Evolutionary conservation across 495 filamentous ascomycete genomes (phyloP).

Genomic region (Penicillium longicatenatum): DNA sequence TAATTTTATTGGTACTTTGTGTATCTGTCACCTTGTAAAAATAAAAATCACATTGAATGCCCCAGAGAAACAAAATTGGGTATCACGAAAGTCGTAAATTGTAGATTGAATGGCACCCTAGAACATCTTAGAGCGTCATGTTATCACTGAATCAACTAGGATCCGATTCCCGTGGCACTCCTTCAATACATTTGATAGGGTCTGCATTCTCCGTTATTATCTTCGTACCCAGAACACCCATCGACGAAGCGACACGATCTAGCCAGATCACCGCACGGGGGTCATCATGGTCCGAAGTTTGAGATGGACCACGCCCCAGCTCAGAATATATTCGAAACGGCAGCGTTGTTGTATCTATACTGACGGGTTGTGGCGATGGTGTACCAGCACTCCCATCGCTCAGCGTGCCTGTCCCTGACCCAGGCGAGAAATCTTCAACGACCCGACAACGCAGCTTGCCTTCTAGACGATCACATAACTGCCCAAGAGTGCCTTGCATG

Average conservation of each 20-base stretch:
- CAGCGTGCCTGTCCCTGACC: slow-evolving; percentile 8
- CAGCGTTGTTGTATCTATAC: slow-evolving; percentile 10
- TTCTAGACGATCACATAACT: slow-evolving; percentile 18
- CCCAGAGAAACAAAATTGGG: not conserved
- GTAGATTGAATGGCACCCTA: not conserved
- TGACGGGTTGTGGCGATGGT: slow-evolving; percentile 2
- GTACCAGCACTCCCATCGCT: slow-evolving; percentile 18
- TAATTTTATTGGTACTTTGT: not conserved
- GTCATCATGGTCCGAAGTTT: slow-evolving; percentile 23
- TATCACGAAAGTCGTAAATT: not conserved
- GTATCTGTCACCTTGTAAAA: not conserved
- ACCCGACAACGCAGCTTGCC: slow-evolving; percentile 16
- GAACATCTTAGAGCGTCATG: not conserved
- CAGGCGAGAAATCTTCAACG: slow-evolving; percentile 21
- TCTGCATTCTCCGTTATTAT: slow-evolving; percentile 1
- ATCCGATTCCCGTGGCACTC: not conserved
- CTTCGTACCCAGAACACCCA: slow-evolving; percentile 34
- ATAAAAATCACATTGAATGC: not conserved
- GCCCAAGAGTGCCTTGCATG: slow-evolving; percentile 19
- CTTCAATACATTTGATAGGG: not conserved
- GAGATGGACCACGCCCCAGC: slow-evolving; percentile 27
- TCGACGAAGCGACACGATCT: slow-evolving; percentile 42
- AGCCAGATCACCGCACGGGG: slow-evolving; percentile 35
- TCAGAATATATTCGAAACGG: slow-evolving; percentile 35
- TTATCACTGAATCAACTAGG: not conserved